Percentiles rank a stretch among this genome's conserved stretches.
Conservation (phyloP, 495 filamentous ascomycete species). For the Penicillium longicatenatum region DNA sequence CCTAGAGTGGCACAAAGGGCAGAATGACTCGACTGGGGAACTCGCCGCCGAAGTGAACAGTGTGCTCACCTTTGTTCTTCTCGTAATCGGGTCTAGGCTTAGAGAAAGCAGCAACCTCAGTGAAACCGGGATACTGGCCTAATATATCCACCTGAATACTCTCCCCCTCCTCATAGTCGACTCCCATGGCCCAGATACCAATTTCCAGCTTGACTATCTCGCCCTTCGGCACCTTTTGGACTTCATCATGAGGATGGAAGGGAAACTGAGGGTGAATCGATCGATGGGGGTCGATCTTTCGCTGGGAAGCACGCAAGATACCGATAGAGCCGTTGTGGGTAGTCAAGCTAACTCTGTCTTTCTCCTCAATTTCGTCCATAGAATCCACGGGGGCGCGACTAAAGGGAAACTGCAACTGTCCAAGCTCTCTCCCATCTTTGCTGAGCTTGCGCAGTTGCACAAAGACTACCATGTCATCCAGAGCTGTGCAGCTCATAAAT, state of each 20-base stretch:
- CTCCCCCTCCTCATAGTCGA: conserved; percentile 18
- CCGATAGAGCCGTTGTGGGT: conserved; percentile 18
- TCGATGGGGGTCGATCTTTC: conserved; percentile 15
- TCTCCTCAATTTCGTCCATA: conserved; percentile 13
- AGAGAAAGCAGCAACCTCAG: conserved; percentile 2
- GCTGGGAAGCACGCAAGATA: conserved; percentile 22
- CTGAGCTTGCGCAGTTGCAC: conserved; percentile 26
- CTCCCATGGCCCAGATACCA: conserved; percentile 22
- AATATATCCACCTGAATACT: not conserved
- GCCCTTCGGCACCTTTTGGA: conserved; percentile 12
- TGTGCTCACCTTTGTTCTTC: not conserved
- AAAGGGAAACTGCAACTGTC: conserved; percentile 1
- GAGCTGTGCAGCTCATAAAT: not conserved
- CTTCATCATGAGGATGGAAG: conserved; percentile 13
- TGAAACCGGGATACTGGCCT: conserved; percentile 1
- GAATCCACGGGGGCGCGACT: conserved; percentile 4
- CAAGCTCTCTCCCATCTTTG: conserved; percentile 22
- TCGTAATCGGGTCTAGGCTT: not conserved
- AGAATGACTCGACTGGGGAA: not conserved
- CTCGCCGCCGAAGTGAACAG: not conserved
- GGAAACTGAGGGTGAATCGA: conserved; percentile 22
- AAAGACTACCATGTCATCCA: conserved; percentile 28
- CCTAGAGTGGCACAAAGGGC: not conserved
- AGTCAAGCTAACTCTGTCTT: conserved; percentile 7
- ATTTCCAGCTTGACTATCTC: conserved; percentile 18